phyloP scores from a whole-genome alignment of 169 alveolate genomes.

The Plasmodium inui region DNA sequence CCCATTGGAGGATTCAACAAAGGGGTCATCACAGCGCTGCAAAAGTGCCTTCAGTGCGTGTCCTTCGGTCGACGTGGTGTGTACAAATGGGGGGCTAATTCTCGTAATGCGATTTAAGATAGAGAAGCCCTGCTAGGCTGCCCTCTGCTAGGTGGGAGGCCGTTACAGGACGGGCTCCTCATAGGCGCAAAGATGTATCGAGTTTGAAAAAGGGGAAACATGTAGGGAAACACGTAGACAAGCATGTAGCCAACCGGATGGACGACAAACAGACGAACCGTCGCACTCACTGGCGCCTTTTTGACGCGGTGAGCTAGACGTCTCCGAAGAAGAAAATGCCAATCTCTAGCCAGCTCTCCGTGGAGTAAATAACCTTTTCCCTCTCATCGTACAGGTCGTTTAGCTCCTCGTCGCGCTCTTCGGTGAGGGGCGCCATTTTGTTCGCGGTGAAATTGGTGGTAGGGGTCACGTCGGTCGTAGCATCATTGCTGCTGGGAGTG shows the following conservation, averaged over 20 bases:
- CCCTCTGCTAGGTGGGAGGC: not conserved
- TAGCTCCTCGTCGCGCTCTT: not conserved
- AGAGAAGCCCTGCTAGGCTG: not conserved
- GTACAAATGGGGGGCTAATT: not conserved
- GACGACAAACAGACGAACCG: not conserved
- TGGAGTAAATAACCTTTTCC: slow-evolving; percentile 33
- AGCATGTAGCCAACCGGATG: not conserved
- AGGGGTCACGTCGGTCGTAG: not conserved
- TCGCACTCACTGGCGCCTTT: not conserved
- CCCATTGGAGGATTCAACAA: not conserved
- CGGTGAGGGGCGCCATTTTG: not conserved
- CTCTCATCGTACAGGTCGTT: slow-evolving; percentile 36
- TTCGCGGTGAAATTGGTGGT: not conserved
- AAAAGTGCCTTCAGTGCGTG: not conserved
- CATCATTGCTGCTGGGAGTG: not conserved
- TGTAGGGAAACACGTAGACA: not conserved
- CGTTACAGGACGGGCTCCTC: not conserved
- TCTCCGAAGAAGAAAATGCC: slow-evolving; percentile 61
- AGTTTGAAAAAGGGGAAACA: not conserved
- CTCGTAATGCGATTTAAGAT: not conserved
- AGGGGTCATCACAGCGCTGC: not conserved
- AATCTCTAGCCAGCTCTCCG: slow-evolving; percentile 73
- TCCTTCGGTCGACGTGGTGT: not conserved
- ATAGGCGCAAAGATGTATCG: not conserved
- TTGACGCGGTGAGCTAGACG: not conserved